A percentile compares a stretch with the other conserved stretches of the same genome.
Conservation (phyloP, 192 early-diverging fungal genomes). For the Coemansia sp. region DNA sequence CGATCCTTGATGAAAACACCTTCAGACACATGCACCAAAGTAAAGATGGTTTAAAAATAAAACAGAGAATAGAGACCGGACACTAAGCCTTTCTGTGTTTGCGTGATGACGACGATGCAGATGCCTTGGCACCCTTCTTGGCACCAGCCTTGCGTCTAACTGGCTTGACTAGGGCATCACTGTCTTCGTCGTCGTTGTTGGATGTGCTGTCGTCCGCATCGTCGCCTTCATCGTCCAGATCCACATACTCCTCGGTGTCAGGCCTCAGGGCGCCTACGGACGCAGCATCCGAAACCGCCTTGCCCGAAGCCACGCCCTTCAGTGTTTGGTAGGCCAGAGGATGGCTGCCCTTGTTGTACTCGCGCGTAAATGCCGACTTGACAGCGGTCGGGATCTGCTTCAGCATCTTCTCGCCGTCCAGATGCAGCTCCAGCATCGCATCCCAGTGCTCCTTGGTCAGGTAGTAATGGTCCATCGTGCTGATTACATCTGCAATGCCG, state of each 20-base stretch:
- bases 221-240: constrained; percentile 24
- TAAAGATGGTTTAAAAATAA: too few species aligned
- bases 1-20: too few species aligned
- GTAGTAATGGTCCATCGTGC: constrained; percentile 91
- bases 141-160: constrained; percentile 15
- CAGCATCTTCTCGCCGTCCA: constrained; percentile 57
- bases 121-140: constrained; percentile 9
- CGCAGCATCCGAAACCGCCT: constrained; percentile 15
- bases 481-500: constrained; percentile 71
- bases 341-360: constrained; percentile 55
- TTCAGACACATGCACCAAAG: too few species aligned
- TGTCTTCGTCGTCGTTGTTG: constrained; percentile 10
- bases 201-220: constrained; percentile 15
- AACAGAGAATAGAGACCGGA: constrained; percentile 5
- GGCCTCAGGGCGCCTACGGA: constrained; percentile 15
- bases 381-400: constrained; percentile 61
- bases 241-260: constrained; percentile 30
- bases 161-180: constrained; percentile 17
- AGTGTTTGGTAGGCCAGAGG: constrained; percentile 34
- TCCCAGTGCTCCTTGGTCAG: constrained; percentile 87
- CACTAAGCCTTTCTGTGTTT: constrained; percentile 29
- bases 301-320: constrained; percentile 13
- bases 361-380: constrained; percentile 81
- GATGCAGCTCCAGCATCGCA: constrained; percentile 76
- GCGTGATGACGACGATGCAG: constrained; percentile 17